Evolutionary conservation across 2,329 filamentous ascomycete genomes (phyloP).

Genomic region (Claviceps sp.): DNA sequence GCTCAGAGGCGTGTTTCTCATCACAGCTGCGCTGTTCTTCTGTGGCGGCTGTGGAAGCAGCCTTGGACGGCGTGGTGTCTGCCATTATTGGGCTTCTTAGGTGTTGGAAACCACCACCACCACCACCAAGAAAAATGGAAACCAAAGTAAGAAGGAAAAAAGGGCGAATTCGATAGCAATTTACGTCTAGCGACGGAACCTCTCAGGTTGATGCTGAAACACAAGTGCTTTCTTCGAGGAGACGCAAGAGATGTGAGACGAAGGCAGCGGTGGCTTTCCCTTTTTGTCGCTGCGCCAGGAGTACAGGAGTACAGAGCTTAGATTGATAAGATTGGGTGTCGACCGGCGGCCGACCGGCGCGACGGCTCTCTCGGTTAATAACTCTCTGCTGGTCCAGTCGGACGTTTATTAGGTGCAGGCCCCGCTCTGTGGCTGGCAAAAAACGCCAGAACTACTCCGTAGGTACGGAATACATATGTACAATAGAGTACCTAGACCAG

Average conservation of each 20-base stretch:
- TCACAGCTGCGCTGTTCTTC: neutral
- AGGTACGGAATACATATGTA: no score
- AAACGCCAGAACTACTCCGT: no score
- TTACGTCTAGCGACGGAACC: neutral
- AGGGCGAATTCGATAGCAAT: neutral
- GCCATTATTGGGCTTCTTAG: neutral
- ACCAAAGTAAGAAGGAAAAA: neutral
- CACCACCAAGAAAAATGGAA: neutral
- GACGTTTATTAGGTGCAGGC: no score
- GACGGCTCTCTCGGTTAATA: neutral
- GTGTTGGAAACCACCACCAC: neutral
- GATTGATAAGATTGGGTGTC: slow-evolving; percentile 2
- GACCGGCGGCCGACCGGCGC: neutral
- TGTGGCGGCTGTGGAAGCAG: neutral
- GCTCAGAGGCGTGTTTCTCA: neutral
- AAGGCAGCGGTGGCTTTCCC: neutral
- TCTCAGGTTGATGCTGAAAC: no score
- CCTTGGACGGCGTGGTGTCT: neutral
- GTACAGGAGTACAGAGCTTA: neutral
- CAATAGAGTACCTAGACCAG: no score
- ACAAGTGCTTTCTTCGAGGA: no score
- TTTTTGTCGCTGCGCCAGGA: neutral
- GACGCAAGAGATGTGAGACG: neutral
- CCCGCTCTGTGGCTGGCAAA: no score
- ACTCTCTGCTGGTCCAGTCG: no score